Percentiles rank a stretch among this genome's conserved stretches.
Conservation (phyloP, 1,139 yeast genomes). For the Geotrichum aggregatum region DNA sequence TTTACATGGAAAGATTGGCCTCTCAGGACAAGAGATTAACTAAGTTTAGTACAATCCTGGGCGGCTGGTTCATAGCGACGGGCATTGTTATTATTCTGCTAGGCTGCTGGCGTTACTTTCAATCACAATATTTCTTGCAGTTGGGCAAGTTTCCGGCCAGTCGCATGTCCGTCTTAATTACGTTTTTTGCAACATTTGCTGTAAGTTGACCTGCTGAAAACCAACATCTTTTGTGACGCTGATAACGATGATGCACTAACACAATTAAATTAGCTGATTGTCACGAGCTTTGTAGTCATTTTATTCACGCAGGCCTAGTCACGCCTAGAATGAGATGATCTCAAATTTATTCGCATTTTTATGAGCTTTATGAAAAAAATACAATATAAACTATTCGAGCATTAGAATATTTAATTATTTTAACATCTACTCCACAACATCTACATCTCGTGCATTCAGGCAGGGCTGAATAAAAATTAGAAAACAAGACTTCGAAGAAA, state of each 20-base stretch:
- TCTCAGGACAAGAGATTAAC: conserved; percentile 20
- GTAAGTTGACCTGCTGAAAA: too few relatives aligned
- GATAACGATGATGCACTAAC: background rate
- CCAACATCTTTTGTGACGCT: too few relatives aligned
- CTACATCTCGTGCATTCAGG: too few relatives aligned
- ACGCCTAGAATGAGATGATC: too few relatives aligned
- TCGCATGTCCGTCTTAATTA: conserved; percentile 37
- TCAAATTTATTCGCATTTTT: too few relatives aligned
- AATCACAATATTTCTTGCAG: conserved; percentile 46
- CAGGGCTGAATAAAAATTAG: too few relatives aligned
- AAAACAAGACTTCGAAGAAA: background rate
- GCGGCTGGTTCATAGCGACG: conserved; percentile 42
- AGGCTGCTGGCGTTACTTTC: conserved; percentile 46
- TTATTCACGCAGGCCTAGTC: too few relatives aligned
- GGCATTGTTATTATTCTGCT: conserved; percentile 43
- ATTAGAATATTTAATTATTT: too few relatives aligned
- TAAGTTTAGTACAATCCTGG: conserved; percentile 30
- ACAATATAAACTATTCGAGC: too few relatives aligned
- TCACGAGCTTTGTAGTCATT: conserved; percentile 17
- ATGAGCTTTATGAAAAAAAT: too few relatives aligned
- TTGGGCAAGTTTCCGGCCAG: conserved; percentile 51
- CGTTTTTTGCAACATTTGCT: conserved; percentile 40
- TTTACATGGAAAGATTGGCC: conserved; percentile 1
- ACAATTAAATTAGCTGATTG: conserved; percentile 12
- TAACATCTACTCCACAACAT: too few relatives aligned